These are phyloP conservation scores for Populus simonii DNA, from an alignment of 345 rosid species.

Conservation along the genomic window DNA sequence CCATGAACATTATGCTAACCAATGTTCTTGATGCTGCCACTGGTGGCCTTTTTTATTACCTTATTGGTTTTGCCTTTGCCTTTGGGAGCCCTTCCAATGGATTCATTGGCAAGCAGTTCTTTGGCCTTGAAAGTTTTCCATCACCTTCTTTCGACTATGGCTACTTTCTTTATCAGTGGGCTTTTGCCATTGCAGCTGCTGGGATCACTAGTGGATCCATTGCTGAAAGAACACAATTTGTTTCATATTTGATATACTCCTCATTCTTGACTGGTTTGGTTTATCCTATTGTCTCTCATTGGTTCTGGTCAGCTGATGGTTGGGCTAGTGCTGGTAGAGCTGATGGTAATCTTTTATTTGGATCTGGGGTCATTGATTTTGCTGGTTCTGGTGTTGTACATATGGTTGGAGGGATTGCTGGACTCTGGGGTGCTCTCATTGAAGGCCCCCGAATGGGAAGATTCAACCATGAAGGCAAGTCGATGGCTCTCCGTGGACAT, in stretches of 20 bases:
- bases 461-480: constrained; percentile 22
- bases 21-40: constrained; percentile 46
- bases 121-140: constrained; percentile 30
- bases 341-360: constrained; percentile 25
- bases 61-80: constrained; percentile 39
- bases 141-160: constrained; percentile 24
- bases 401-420: constrained; percentile 44
- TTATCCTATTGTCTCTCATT: constrained; percentile 41
- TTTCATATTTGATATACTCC: constrained; percentile 20
- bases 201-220: constrained; percentile 49
- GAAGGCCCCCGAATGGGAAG: constrained; percentile 43
- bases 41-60: constrained; percentile 38
- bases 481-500: constrained; percentile 33
- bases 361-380: constrained; percentile 41
- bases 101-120: constrained; percentile 33
- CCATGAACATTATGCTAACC: constrained; percentile 37
- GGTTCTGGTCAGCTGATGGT: constrained; percentile 47
- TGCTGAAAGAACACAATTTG: constrained; percentile 23
- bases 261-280: constrained; percentile 48
- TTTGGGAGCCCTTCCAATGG: constrained; percentile 42
- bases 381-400: constrained; percentile 47
- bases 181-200: constrained; percentile 48
- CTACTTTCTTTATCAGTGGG: constrained; percentile 39
- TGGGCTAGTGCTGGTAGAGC: constrained; percentile 40
- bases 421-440: constrained; percentile 44